Conservation (phyloP, 176 grass and related monocot genomes). For the Triticum dicoccoides region DNA sequence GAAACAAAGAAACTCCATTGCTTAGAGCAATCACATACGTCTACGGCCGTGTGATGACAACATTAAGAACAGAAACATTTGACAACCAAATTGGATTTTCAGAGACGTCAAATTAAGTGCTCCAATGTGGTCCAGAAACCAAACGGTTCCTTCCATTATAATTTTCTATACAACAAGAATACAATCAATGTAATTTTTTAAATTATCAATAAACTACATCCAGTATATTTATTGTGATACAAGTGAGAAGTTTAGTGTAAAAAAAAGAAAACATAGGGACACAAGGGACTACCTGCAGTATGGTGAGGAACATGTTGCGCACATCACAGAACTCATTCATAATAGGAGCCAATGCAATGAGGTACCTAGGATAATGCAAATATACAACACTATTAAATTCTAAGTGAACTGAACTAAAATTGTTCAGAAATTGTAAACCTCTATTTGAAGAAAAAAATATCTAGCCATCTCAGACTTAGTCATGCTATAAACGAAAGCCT, state of each 20-base stretch:
- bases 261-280: conserved; percentile 21
- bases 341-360: conserved; percentile 53
- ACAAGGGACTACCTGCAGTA: conserved; percentile 65
- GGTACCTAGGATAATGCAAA: conserved; percentile 45
- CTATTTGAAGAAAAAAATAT: neutral
- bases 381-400: neutral
- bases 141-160: neutral
- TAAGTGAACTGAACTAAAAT: neutral
- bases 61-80: neutral
- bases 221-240: neutral
- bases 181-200: neutral
- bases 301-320: conserved; percentile 60
- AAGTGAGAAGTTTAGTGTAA: neutral
- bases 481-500: neutral
- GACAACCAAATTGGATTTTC: neutral
- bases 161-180: neutral
- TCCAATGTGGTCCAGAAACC: neutral
- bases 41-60: neutral
- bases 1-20: neutral
- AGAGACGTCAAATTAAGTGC: neutral
- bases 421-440: neutral
- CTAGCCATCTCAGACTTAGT: neutral
- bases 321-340: conserved; percentile 66
- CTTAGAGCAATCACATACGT: neutral
- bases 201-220: neutral